Base-by-base conservation (phyloP, 495 filamentous ascomycete species). In the Lophium mytilinum region DNA sequence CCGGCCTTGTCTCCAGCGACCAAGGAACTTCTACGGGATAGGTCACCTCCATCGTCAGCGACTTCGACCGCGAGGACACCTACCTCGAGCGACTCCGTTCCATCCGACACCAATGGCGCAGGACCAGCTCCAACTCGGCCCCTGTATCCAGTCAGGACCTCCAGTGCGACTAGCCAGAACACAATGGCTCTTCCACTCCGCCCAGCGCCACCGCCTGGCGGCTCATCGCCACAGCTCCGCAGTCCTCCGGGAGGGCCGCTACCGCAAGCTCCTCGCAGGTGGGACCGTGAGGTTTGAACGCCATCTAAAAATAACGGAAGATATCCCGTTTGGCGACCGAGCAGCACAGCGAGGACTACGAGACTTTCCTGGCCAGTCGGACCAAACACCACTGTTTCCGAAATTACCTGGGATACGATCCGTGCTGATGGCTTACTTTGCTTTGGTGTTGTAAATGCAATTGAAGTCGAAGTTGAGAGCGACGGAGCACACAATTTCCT, bases 131-230 rank as follows among this genome's bases (percentile, higher is more conserved):
- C 62, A 36, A 43, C 58, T n/a, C 59, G 63, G 17, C 63, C 63
- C 19, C 8, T 35, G 14, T 66, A 66, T 51, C 63, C 63, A 17
- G 37, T 45, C n/a, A 46, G 63, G 30, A 62, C 63, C 9, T 62
- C 58, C 11, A 66, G 63, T 39, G 58, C 59, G n/a, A 55, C 57
- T 8, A 61, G 57, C 51, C 62, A 64, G 35, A 66, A 62, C 34
- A 62, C 50, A 35, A 62, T 66, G 63, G 37, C 58, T 50, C 49
- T 66, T 17, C 63, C 63, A 4, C 62, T 66, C 41, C 37, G 63
- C 24, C 63, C 63, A 10, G 63, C 63, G 8, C 63, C 63, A 6
- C 57, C 49, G 40, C 57, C 59, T n/a, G 51, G 53, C 9, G 45
- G 41, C 34, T 37, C 34, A 4, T 53, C 51, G 1, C 47, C 61